These are phyloP conservation scores for Sicyos edulis DNA, from an alignment of 306 rosid species.

Conservation along the genomic window DNA sequence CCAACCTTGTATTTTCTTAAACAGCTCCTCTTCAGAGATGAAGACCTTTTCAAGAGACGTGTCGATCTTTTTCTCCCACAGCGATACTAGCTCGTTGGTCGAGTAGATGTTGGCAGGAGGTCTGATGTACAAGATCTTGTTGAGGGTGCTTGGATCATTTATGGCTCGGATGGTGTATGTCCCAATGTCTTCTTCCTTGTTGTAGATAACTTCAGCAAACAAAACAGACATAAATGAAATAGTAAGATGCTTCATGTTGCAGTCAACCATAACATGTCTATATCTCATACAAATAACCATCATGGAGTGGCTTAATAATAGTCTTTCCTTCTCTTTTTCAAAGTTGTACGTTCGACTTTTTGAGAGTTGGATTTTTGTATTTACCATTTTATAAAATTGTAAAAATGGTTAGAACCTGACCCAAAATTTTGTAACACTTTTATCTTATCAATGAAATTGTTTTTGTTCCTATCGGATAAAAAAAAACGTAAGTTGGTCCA, in stretches of 20 bases:
- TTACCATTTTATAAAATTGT: too few species aligned
- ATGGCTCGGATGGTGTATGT: constrained; percentile 31
- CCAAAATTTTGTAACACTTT: too few species aligned
- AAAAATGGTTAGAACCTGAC: too few species aligned
- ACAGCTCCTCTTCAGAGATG: constrained; percentile 32
- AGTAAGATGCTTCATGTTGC: background rate
- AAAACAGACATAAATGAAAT: too few species aligned
- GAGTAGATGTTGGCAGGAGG: constrained; percentile 32
- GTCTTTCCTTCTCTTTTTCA: too few species aligned
- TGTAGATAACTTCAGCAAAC: constrained; percentile 28
- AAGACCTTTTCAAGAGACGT: constrained; percentile 27
- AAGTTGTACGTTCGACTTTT: too few species aligned
- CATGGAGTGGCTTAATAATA: too few species aligned
- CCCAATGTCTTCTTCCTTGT: constrained; percentile 41
- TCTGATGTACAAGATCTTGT: constrained; percentile 33
- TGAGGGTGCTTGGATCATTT: constrained; percentile 39
- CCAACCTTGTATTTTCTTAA: constrained; percentile 37
- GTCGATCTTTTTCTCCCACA: constrained; percentile 40
- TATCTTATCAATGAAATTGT: too few species aligned
- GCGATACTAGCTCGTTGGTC: constrained; percentile 29
- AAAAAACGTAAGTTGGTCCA: too few species aligned
- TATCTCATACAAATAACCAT: background rate
- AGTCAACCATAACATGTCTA: background rate
- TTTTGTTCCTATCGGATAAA: too few species aligned
- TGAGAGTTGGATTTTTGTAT: too few species aligned